Evolutionary conservation across 1,284 basidiomycete species (phyloP), one percentile per base, ranked within the genome.

Genomic region (Farysia itapuensis): DNA sequence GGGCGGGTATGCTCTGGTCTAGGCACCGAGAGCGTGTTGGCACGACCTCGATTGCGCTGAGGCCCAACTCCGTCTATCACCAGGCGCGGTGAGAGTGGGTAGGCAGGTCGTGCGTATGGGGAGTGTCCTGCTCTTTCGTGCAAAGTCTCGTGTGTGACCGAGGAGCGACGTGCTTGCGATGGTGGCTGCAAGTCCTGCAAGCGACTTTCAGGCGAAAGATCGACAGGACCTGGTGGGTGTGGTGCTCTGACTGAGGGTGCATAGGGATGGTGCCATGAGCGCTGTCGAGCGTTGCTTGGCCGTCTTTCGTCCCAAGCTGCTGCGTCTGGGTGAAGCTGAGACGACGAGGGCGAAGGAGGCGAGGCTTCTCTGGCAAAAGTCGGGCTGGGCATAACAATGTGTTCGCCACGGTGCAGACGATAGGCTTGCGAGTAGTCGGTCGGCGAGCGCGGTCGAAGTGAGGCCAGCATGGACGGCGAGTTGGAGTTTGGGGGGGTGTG

Each of bases 221-320:
- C n/a, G n/a, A n/a, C n/a, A n/a, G n/a, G n/a, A n/a, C n/a, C n/a
- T n/a, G n/a, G n/a, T n/a, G n/a, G n/a, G n/a, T n/a, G n/a, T n/a
- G n/a, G n/a, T n/a, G n/a, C n/a, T n/a, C n/a, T n/a, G n/a, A n/a
- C n/a, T n/a, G 48, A 21, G 31, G 39, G 13, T 9, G 34, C 34
- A 24, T 61, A 61, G 1, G 58, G 58, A 36, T 61, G 58, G 32
- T 63, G 58, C 58, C 58, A 63, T 0, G 52, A 56, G 31, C 52
- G 47, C 24, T 63, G 52, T 13, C 52, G 44, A 7, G 43, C 33
- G 39, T 56, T 51, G 19, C 7, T n/a, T 1, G 51, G 58, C 16
- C 51, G 52, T 13, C 26, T 9, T 9, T 28, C 26, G n/a, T 28
- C 11, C 9, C 11, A 9, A n/a, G 9, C 26, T 9, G 9, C 11